Conservation (phyloP, 2,329 filamentous ascomycete genomes). For the Aureobasidium vineae region DNA sequence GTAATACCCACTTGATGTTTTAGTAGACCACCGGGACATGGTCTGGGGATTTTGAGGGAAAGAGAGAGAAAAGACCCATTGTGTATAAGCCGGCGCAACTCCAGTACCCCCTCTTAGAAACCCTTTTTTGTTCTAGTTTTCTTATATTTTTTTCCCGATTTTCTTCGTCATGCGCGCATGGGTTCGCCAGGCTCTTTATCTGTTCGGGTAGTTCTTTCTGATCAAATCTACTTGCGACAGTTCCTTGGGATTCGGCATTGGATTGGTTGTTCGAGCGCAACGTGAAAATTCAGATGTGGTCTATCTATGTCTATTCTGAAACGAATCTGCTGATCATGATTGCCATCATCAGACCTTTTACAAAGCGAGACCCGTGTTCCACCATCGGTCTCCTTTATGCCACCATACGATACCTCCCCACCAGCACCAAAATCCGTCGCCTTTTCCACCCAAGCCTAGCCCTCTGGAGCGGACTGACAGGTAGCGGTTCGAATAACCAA, state of each 20-base stretch:
- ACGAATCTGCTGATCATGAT: not conserved
- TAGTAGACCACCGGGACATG: conserved; percentile 13
- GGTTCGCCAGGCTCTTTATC: conserved; percentile 17
- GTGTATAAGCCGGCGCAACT: conserved; percentile 23
- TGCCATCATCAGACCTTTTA: conserved; percentile 29
- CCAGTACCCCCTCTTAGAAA: conserved; percentile 20
- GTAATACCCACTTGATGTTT: conserved; percentile 24
- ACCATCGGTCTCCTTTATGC: conserved; percentile 64
- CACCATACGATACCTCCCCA: conserved; percentile 55
- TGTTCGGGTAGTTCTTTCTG: conserved; percentile 10
- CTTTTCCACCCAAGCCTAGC: conserved; percentile 60
- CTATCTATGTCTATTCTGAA: not conserved
- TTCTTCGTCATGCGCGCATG: conserved; percentile 23
- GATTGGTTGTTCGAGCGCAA: not conserved
- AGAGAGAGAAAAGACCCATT: conserved; percentile 20
- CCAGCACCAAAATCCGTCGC: conserved; percentile 69
- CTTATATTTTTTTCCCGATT: conserved; percentile 3
- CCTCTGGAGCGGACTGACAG: conserved; percentile 68
- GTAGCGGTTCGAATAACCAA: conserved; percentile 81
- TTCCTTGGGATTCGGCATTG: conserved; percentile 6
- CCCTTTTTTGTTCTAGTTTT: conserved; percentile 15
- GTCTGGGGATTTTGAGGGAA: conserved; percentile 1
- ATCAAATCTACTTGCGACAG: conserved; percentile 24
- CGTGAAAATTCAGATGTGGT: not conserved
- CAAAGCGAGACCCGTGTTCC: conserved; percentile 54